Percentiles rank a stretch among this genome's conserved stretches.
Evolutionary conservation across 2,329 filamentous ascomycete genomes (phyloP).

Genomic region (Hypoxylon sp.): DNA sequence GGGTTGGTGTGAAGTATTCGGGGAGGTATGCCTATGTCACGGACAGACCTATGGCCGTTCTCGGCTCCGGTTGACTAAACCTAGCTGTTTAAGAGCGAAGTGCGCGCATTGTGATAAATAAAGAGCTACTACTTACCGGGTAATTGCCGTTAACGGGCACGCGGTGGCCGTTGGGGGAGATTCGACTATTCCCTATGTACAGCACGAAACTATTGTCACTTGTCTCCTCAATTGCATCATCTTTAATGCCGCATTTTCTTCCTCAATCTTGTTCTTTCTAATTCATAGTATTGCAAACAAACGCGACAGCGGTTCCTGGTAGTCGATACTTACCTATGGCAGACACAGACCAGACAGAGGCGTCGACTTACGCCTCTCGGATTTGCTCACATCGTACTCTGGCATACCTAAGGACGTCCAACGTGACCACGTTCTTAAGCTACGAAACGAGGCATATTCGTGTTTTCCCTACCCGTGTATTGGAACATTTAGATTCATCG

Average conservation of each 20-base stretch:
- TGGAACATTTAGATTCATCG: slow-evolving; percentile 60
- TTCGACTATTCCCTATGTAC: slow-evolving; percentile 11
- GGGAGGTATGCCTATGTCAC: no score
- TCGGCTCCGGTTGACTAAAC: no score
- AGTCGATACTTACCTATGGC: slow-evolving; percentile 5
- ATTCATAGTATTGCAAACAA: background rate
- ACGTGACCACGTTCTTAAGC: slow-evolving; percentile 44
- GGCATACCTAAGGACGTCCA: slow-evolving; percentile 43
- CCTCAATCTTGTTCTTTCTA: background rate
- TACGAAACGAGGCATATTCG: slow-evolving; percentile 48
- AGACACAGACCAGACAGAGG: background rate
- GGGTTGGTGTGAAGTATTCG: no score
- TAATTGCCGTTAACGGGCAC: slow-evolving; percentile 10
- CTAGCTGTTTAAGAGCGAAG: no score
- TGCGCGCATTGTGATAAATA: background rate
- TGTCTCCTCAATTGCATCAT: slow-evolving; percentile 20
- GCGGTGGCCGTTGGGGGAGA: background rate
- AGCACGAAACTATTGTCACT: slow-evolving; percentile 2
- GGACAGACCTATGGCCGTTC: no score
- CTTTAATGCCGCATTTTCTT: slow-evolving; percentile 4
- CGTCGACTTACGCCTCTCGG: slow-evolving; percentile 12
- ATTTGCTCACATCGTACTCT: slow-evolving; percentile 45
- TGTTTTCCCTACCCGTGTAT: slow-evolving; percentile 60
- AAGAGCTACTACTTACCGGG: slow-evolving; percentile 9
- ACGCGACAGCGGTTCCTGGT: background rate